These are phyloP conservation scores for Kwoniella dejecticola DNA, from an alignment of 768 basidiomycete species.

Conservation along the genomic window DNA sequence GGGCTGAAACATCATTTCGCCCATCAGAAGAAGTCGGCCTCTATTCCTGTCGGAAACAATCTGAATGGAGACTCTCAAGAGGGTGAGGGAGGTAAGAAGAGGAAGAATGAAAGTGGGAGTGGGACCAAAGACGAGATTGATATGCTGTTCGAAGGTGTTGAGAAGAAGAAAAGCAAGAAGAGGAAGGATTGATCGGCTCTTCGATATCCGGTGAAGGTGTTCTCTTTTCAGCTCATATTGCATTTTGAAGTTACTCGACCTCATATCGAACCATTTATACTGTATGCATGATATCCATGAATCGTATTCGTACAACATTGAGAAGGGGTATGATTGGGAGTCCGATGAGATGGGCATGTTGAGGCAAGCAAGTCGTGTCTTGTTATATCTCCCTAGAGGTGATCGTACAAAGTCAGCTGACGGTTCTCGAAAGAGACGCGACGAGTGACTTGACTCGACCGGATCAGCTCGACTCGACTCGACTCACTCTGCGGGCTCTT, in stretches of 20 bases:
- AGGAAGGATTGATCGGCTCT: conserved; percentile 1
- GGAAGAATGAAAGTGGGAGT: conserved; percentile 31
- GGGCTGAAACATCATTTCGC: conserved; percentile 52
- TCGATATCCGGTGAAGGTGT: too few species aligned
- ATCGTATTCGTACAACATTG: conserved; percentile 11
- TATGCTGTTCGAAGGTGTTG: conserved; percentile 42
- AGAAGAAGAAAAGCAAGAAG: conserved; percentile 38
- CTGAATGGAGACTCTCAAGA: background rate
- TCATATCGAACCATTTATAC: background rate
- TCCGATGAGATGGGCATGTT: background rate
- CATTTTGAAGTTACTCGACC: too few species aligned
- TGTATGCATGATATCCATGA: background rate
- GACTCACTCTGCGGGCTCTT: conserved; percentile 53
- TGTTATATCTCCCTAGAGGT: conserved; percentile 14
- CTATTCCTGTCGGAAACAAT: background rate
- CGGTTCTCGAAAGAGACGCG: too few species aligned
- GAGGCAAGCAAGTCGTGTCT: too few species aligned
- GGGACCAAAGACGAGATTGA: conserved; percentile 50
- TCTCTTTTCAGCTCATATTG: too few species aligned
- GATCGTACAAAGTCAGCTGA: too few species aligned
- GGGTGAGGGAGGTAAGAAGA: conserved; percentile 25
- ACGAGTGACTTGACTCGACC: too few species aligned
- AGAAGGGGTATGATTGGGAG: background rate
- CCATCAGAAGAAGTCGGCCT: conserved; percentile 32
- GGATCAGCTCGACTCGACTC: too few species aligned